These are phyloP conservation scores for Colletotrichum sp. DNA, from an alignment of 2,329 filamentous ascomycete genomes.

Conservation along the genomic window DNA sequence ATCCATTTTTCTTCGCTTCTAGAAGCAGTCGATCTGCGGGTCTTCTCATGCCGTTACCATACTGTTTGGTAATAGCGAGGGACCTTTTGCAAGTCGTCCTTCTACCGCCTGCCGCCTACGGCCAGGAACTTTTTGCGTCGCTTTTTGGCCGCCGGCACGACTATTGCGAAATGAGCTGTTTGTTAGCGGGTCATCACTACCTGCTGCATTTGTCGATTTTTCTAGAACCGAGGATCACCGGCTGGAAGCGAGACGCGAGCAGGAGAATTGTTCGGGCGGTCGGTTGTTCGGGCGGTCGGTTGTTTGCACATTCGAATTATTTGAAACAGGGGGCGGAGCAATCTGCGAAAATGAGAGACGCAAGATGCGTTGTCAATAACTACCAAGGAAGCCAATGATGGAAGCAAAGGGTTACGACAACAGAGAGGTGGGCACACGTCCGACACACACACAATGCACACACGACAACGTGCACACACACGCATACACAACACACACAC, in stretches of 20 bases:
- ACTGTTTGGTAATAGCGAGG: constrained; percentile 23
- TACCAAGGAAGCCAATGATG: background rate
- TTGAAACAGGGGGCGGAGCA: constrained; percentile 16
- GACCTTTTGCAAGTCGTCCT: background rate
- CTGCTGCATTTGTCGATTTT: constrained; percentile 16
- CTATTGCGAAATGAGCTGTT: constrained; percentile 4
- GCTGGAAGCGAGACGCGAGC: background rate
- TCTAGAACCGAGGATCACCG: background rate
- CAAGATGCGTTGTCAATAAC: constrained; percentile 8
- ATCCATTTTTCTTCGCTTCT: constrained; percentile 10
- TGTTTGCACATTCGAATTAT: background rate
- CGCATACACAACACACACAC: background rate
- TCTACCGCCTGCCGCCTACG: constrained; percentile 1
- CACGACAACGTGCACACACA: background rate
- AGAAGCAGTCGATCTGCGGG: constrained; percentile 18
- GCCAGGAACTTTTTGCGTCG: background rate
- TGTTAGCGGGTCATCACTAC: background rate
- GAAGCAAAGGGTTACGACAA: background rate
- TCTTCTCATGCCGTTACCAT: constrained; percentile 17
- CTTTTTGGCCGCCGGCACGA: background rate
- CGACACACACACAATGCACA: background rate
- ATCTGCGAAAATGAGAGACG: constrained; percentile 6
- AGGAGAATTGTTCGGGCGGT: background rate
- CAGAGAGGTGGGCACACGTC: constrained; percentile 7
- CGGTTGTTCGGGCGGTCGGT: background rate